Percentiles rank a stretch among this genome's conserved stretches.
Evolutionary conservation across 257 asterid genomes (phyloP).

Genomic region (Ehretia macrophylla): DNA sequence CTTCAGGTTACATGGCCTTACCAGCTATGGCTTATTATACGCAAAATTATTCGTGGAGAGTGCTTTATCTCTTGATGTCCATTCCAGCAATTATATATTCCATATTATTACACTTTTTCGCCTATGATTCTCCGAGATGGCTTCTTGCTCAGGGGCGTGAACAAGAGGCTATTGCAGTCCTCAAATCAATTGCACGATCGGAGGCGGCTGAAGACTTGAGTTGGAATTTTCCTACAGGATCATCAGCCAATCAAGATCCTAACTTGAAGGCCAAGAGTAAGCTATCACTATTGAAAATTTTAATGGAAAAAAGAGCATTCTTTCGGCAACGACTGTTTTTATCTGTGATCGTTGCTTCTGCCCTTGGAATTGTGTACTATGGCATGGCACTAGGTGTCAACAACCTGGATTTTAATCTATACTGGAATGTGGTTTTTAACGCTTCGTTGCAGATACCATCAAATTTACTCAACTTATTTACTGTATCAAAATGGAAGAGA

Average conservation of each 20-base stretch:
- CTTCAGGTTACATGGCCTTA: not conserved
- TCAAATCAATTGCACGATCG: not conserved
- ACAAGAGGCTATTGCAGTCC: not conserved
- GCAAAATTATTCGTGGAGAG: not conserved
- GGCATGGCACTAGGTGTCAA: not conserved
- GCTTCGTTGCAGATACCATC: slow-evolving; percentile 28
- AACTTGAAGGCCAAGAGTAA: not conserved
- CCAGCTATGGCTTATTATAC: not conserved
- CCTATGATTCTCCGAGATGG: not conserved
- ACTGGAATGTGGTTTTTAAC: not conserved
- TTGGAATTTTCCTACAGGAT: not conserved
- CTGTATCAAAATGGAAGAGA: slow-evolving; percentile 23
- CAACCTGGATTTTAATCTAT: not conserved
- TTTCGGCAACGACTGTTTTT: not conserved
- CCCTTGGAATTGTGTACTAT: not conserved
- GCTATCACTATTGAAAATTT: not conserved
- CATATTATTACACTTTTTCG: not conserved
- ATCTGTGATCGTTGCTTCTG: not conserved
- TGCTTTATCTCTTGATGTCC: not conserved
- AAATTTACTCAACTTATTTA: slow-evolving; percentile 12
- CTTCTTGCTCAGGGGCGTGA: not conserved
- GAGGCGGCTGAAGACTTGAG: not conserved
- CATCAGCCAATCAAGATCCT: not conserved
- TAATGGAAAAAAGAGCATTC: not conserved
- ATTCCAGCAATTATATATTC: not conserved